A percentile compares a stretch with the other conserved stretches of the same genome.
Conservation (phyloP, 164 flowering plant genomes). For the Hamamelis virginiana region DNA sequence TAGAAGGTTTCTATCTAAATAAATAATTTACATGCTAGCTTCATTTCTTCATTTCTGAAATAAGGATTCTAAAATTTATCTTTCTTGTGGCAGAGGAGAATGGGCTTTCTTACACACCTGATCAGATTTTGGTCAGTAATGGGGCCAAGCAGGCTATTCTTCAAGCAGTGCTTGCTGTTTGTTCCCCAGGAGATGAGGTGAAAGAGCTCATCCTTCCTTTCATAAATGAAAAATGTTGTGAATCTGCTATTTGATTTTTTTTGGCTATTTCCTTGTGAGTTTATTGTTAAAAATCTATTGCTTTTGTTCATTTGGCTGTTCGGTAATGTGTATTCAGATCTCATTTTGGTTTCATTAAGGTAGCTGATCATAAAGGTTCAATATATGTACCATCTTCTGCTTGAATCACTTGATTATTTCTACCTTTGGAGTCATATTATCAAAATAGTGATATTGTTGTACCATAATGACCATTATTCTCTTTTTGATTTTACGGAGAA, state of each 20-base stretch:
- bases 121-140: slow-evolving; percentile 88
- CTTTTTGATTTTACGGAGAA: too few species aligned
- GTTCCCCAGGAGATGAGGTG: slow-evolving; percentile 98
- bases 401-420: too few species aligned
- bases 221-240: not conserved
- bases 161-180: slow-evolving; percentile 86
- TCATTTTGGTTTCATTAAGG: not conserved
- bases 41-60: not conserved
- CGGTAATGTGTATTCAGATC: not conserved
- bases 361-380: not conserved
- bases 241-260: not conserved
- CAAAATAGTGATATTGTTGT: too few species aligned
- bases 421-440: too few species aligned
- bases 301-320: not conserved
- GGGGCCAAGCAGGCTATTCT: slow-evolving; percentile 88
- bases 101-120: slow-evolving; percentile 78
- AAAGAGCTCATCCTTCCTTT: slow-evolving; percentile 1
- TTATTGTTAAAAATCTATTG: not conserved
- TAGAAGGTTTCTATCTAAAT: not conserved
- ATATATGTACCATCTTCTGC: not conserved
- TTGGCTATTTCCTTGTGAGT: not conserved
- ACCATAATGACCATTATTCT: too few species aligned
- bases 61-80: not conserved
- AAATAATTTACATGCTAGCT: not conserved
- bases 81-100: slow-evolving; percentile 73